phyloP scores from a whole-genome alignment of 306 rosid species.

The Phaseolus lunatus region DNA sequence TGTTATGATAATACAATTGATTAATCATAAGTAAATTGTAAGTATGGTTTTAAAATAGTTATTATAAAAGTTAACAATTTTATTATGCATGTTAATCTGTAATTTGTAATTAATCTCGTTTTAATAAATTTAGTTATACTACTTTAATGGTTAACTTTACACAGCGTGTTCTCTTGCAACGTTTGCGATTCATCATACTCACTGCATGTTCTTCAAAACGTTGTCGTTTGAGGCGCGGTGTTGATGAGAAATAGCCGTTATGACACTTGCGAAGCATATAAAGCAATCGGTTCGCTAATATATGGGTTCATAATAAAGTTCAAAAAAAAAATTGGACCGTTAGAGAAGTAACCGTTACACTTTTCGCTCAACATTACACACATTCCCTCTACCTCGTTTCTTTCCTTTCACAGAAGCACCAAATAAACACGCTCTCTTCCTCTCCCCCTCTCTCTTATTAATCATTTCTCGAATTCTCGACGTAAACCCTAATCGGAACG shows the following conservation, averaged over 20 bases:
- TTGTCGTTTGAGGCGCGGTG: not conserved
- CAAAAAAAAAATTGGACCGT: conserved; percentile 52
- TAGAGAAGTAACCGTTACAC: conserved; percentile 53
- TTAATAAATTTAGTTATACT: not conserved
- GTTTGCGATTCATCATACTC: not conserved
- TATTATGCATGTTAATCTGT: not conserved
- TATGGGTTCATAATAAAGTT: conserved; percentile 15
- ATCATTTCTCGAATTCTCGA: not conserved
- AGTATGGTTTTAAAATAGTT: not conserved
- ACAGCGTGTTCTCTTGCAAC: not conserved
- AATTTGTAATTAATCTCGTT: not conserved
- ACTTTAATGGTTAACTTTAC: not conserved
- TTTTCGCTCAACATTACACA: conserved; percentile 33
- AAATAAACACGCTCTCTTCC: not conserved
- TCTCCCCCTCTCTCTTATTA: conserved; percentile 2
- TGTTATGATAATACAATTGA: not conserved
- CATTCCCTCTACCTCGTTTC: not conserved
- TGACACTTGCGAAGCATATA: no score
- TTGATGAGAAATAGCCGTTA: conserved; percentile 24
- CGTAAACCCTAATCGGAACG: conserved; percentile 25
- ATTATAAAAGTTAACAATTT: not conserved
- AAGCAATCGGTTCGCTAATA: not conserved
- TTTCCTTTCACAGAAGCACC: not conserved
- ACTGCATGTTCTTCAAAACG: not conserved
- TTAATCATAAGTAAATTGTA: not conserved